Evolutionary conservation across 768 basidiomycete species (phyloP), one percentile per base, ranked within the genome.

Genomic region (Macrolepiota dolichaula): DNA sequence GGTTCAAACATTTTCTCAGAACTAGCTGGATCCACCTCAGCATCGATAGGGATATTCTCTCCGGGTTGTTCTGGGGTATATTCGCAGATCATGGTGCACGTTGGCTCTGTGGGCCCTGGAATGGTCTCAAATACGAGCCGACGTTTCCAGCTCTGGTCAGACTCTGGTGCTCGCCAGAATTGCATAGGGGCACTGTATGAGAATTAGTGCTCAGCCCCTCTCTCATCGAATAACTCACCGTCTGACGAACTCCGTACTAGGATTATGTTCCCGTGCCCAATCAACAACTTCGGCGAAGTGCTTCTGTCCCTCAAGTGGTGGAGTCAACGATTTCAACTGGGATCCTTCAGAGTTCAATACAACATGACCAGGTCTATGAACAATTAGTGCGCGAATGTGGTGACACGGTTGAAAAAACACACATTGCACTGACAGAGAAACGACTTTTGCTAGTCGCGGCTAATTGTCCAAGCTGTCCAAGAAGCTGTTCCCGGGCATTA

Each of bases 331-430:
- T 19, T 40, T 32, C 15, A 35, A 24, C 13, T 47, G 42, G 24
- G 51, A 19, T 11, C 49, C 59, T 11, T 42, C 32, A 4, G 60
- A 57, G 24, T 27, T 12, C 11, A 64, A 12, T 47, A 64, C 22
- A 29, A 61, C 42, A 50, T 64, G 63, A 24, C 63, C 63, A 24
- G 60, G 46, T 12, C 63, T 64, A 13, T 6, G n/a, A 27, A 32
- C 13, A 19, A 10, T 64, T 15, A 64, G 46, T 15, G 7, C 17
- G 19, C 46, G 15, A 36, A 37, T 11, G 7, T 17, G 12, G 17
- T 25, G 27, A 22, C 15, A 15, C 9, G 17, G 3, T 15, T 19
- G 12, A 36, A 25, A n/a, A 19, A 15, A 61, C 63, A 3, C 37
- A 64, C 63, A 56, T 61, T 13, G 60, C 63, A 40, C 47, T 32